phyloP scores from a whole-genome alignment of 2,329 filamentous ascomycete genomes.

The Phaeomoniella chlamydospora region DNA sequence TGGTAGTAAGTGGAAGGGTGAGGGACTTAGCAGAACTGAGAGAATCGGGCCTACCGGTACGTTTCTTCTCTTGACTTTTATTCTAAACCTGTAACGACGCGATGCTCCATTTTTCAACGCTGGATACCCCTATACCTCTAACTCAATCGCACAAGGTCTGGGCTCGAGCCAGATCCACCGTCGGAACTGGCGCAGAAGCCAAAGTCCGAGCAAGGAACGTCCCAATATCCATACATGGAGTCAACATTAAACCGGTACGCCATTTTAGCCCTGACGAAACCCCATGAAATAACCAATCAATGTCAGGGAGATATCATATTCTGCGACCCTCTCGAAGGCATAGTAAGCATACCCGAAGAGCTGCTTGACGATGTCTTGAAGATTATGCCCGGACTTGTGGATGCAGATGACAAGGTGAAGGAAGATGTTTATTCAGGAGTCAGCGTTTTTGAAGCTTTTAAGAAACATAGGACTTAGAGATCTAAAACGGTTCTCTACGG shows the following conservation, averaged over 20 bases:
- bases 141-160: constrained; percentile 22
- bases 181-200: constrained; percentile 29
- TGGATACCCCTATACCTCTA: no score
- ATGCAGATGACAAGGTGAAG: constrained; percentile 47
- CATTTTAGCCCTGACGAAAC: background rate
- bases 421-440: constrained; percentile 48
- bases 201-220: constrained; percentile 25
- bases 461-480: constrained; percentile 31
- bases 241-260: constrained; percentile 25
- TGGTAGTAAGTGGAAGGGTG: constrained; percentile 54
- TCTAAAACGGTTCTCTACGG: no score
- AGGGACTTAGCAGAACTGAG: constrained; percentile 50
- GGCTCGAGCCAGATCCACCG: constrained; percentile 26
- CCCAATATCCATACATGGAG: constrained; percentile 22
- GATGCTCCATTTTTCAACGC: background rate
- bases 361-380: constrained; percentile 46
- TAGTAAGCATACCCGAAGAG: constrained; percentile 51
- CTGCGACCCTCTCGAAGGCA: constrained; percentile 54
- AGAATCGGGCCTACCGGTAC: constrained; percentile 40
- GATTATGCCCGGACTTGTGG: constrained; percentile 38
- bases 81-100: constrained; percentile 4
- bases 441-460: constrained; percentile 53
- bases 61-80: constrained; percentile 12
- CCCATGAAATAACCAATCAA: constrained; percentile 1
- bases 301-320: constrained; percentile 52